Conservation (phyloP, 1,284 basidiomycete species). For the Puccinia polysora region DNA sequence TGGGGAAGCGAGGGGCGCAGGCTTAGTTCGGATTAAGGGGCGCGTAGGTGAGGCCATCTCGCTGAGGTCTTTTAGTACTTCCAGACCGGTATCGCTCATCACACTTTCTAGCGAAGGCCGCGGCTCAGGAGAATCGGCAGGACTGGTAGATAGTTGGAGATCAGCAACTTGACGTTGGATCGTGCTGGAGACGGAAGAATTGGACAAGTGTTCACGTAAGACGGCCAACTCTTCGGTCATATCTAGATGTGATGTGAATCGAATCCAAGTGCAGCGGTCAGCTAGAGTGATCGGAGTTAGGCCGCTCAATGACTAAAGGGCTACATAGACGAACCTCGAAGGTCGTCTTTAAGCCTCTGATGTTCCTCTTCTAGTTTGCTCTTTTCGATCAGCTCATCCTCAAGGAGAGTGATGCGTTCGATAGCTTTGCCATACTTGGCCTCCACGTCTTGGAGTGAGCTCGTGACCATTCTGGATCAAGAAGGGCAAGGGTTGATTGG, state of each 20-base stretch:
- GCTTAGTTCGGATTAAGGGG: conserved; percentile 4
- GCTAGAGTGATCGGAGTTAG: too few relatives aligned
- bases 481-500: not conserved
- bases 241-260: conserved; percentile 10
- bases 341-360: conserved; percentile 86
- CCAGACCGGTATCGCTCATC: conserved; percentile 3
- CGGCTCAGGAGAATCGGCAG: not conserved
- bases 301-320: too few relatives aligned
- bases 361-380: conserved; percentile 82
- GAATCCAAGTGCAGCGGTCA: not conserved
- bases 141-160: not conserved
- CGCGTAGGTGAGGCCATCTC: conserved; percentile 15
- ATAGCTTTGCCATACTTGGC: conserved; percentile 80
- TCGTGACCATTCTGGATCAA: conserved; percentile 65
- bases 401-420: conserved; percentile 93
- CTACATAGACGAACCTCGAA: conserved; percentile 65
- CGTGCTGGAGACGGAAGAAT: not conserved
- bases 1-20: not conserved
- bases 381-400: conserved; percentile 92
- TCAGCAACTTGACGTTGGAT: not conserved
- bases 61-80: conserved; percentile 4
- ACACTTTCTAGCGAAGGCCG: not conserved
- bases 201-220: conserved; percentile 36
- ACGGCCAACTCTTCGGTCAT: conserved; percentile 36
- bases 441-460: conserved; percentile 85